Evolutionary conservation across 495 filamentous ascomycete species (phyloP), one percentile per base, ranked within the genome.

Genomic region (Aspergillus olivimuriae): DNA sequence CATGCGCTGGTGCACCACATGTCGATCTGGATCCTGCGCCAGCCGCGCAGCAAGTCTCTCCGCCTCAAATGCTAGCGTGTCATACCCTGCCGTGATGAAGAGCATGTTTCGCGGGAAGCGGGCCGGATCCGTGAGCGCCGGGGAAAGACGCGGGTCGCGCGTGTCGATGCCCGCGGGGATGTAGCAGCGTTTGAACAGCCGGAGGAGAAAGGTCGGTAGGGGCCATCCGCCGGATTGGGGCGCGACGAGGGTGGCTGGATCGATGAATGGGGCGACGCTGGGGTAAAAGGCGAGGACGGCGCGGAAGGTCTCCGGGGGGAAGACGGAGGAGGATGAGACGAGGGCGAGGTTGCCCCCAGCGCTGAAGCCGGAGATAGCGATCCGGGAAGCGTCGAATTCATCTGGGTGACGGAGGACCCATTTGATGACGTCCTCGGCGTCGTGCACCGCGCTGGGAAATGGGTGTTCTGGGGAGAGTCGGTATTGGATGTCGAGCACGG

Each of bases 391-490:
- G 17, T 72, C 56, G 40, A 61, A 73, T 9, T 55, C 50, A 0
- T 57, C 48, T 2, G 62, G 50, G 0, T 52, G 53, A 0, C 36
- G 8, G 0, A 56, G 51, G 1, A 63, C 63, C 30, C 64, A 63
- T 4, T 46, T 46, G 17, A 73, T 49, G 3, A 52, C 57, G 39
- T 71, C 66, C 41, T 63, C 55, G 20, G 76, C 81, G 51, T 94
- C 88, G 24, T 94, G 65, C 4, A 94, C 55, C 2, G 84, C 82
- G 0, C 82, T 73, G 3, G 86, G 86, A 60, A 90, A 91, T 1
- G 85, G 76, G 50, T 82, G 54, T 55, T 91, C 84, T 1, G 89
- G 89, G 1, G 86, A 78, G 1, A 94, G 75, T 3, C 87, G 76
- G 62, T 95, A 95, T 2, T 76, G 69, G 3, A 87, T 74, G 39